Evolutionary conservation across 228 moss, liverwort and hornwort species (phyloP).

Genomic region (Sphagnum magellanicum): DNA sequence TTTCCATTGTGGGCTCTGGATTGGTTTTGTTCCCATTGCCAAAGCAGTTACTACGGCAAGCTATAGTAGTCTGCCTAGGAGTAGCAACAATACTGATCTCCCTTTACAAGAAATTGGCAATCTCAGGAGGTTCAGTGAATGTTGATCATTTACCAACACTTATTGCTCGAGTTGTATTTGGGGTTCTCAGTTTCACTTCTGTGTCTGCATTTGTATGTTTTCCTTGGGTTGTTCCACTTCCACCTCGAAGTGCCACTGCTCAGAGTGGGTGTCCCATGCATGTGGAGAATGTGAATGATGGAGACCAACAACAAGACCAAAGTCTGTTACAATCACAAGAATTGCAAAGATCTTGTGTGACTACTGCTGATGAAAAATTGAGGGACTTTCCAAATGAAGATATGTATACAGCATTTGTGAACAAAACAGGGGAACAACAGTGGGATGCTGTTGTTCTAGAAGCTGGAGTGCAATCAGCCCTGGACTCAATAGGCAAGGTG

Average conservation of each 20-base stretch:
- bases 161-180: constrained; percentile 48
- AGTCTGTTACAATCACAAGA: no score
- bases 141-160: constrained; percentile 33
- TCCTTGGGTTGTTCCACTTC: constrained; percentile 65
- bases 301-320: no score
- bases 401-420: not conserved
- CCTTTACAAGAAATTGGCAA: constrained; percentile 34
- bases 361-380: not conserved
- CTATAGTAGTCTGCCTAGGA: constrained; percentile 32
- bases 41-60: constrained; percentile 26
- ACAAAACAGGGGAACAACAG: constrained; percentile 5
- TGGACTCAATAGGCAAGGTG: constrained; percentile 48
- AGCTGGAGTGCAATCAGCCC: constrained; percentile 24
- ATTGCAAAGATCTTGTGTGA: not conserved
- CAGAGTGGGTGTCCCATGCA: not conserved
- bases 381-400: not conserved
- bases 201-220: constrained; percentile 26
- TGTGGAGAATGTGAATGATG: no score
- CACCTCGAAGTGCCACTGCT: not conserved
- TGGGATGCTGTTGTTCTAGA: constrained; percentile 29
- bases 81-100: constrained; percentile 46
- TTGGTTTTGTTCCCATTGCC: constrained; percentile 35
- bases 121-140: constrained; percentile 18
- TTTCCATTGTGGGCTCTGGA: constrained; percentile 34
- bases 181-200: constrained; percentile 48